Evolutionary conservation across 768 basidiomycete genomes (phyloP).

Genomic region (Auriscalpium orientale): DNA sequence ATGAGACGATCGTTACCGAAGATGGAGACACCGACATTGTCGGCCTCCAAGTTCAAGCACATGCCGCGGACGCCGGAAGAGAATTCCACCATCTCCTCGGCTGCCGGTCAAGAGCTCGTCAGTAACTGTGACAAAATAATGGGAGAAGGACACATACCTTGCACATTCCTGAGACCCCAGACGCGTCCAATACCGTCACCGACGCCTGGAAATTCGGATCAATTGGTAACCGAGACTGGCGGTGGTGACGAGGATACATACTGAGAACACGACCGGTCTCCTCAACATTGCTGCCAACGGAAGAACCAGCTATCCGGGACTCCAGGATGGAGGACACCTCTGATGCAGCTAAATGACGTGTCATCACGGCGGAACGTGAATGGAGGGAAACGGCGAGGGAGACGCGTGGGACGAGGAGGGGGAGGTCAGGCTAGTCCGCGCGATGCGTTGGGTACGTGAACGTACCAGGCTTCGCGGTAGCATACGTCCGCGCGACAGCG

Average conservation of each 20-base stretch:
- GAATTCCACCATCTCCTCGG: slow-evolving; percentile 99
- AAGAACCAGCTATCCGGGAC: slow-evolving; percentile 91
- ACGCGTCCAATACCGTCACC: slow-evolving; percentile 99
- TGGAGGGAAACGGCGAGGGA: slow-evolving; percentile 8
- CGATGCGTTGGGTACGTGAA: not conserved
- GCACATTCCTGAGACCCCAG: slow-evolving; percentile 98
- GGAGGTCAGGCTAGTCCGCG: slow-evolving; percentile 12
- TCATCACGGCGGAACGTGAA: slow-evolving; percentile 30
- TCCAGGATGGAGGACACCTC: slow-evolving; percentile 99
- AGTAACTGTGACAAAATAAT: slow-evolving; percentile 8
- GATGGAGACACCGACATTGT: slow-evolving; percentile 99
- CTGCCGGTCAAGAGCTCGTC: slow-evolving; percentile 33
- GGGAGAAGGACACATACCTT: slow-evolving; percentile 47
- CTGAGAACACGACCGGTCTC: slow-evolving; percentile 99
- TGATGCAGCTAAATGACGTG: slow-evolving; percentile 71
- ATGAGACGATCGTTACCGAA: slow-evolving; percentile 98
- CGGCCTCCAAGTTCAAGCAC: slow-evolving; percentile 99
- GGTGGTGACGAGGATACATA: slow-evolving; percentile 37
- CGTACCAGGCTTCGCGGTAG: slow-evolving; percentile 96
- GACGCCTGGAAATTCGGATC: slow-evolving; percentile 51
- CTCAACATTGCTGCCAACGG: slow-evolving; percentile 90
- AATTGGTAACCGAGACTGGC: slow-evolving; percentile 13
- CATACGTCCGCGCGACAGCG: slow-evolving; percentile 75
- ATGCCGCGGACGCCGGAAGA: slow-evolving; percentile 99
- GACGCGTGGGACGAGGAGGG: not conserved